These are phyloP conservation scores for Puccinellia tenuiflora DNA, from an alignment of 176 grass and related monocot species.

Conservation along the genomic window DNA sequence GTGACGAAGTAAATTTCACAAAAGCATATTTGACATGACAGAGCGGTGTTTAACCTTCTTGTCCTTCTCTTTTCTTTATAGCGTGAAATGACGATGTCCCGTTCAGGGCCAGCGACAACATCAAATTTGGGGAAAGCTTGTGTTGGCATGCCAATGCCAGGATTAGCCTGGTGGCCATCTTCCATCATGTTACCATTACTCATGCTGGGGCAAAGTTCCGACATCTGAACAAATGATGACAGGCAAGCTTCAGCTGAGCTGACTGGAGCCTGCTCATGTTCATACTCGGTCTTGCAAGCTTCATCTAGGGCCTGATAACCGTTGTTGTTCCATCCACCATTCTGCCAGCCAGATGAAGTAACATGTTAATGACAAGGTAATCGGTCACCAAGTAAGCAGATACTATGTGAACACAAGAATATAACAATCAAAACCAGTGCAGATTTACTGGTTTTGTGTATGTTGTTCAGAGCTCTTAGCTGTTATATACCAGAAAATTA, in stretches of 20 bases:
- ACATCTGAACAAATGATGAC: conserved; percentile 62
- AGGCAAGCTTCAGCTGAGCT: conserved; percentile 45
- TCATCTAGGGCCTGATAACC: conserved; percentile 23
- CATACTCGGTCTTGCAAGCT: conserved; percentile 28
- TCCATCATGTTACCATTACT: conserved; percentile 27
- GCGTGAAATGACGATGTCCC: conserved; percentile 60
- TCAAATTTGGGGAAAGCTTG: conserved; percentile 46
- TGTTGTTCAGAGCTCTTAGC: background rate
- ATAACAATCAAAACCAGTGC: background rate
- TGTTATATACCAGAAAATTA: background rate
- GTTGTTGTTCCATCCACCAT: conserved; percentile 29
- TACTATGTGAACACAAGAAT: background rate
- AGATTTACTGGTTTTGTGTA: background rate
- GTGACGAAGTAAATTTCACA: background rate
- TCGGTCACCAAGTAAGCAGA: background rate
- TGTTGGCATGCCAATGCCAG: background rate
- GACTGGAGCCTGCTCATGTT: conserved; percentile 40
- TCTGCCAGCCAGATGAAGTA: conserved; percentile 11
- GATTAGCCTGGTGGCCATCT: conserved; percentile 10
- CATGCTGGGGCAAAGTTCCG: conserved; percentile 52
- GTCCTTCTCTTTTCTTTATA: conserved; percentile 98
- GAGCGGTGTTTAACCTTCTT: conserved; percentile 55
- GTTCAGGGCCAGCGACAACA: conserved; percentile 49
- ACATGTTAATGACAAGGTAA: conserved; percentile 3
- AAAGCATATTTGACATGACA: background rate